Conservation (phyloP, 257 asterid species). For the Solanum etuberosum region DNA sequence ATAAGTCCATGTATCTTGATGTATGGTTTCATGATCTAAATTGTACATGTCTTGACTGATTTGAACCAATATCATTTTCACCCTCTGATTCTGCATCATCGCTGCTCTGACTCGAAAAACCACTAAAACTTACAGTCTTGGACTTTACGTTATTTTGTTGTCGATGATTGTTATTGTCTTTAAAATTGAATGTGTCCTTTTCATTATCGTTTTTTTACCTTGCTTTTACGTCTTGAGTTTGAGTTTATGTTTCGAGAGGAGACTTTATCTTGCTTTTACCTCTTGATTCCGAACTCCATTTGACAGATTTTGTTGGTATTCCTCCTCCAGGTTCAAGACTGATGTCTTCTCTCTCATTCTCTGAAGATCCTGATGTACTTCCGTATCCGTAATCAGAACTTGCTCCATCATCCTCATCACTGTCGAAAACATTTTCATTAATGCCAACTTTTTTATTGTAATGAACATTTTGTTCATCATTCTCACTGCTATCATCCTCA, state of each 20-base stretch:
- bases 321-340: background rate
- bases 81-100: slow-evolving; percentile 7
- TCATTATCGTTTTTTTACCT: background rate
- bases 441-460: background rate
- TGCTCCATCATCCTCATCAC: background rate
- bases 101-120: background rate
- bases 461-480: background rate
- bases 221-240: slow-evolving; percentile 1
- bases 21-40: background rate
- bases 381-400: background rate
- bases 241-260: slow-evolving; percentile 8
- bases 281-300: background rate
- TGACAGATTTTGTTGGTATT: background rate
- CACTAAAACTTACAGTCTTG: background rate
- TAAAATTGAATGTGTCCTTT: background rate
- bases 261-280: slow-evolving; percentile 4
- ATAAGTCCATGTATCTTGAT: background rate
- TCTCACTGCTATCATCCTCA: background rate
- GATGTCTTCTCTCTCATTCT: background rate
- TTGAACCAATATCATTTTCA: background rate
- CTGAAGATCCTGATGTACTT: background rate
- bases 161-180: background rate
- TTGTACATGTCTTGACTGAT: background rate
- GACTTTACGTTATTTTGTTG: background rate
- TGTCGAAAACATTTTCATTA: background rate